Evolutionary conservation across 2,329 filamentous ascomycete species (phyloP), one percentile per base, ranked within the genome.

Genomic region (Colletotrichum euphorbiae): DNA sequence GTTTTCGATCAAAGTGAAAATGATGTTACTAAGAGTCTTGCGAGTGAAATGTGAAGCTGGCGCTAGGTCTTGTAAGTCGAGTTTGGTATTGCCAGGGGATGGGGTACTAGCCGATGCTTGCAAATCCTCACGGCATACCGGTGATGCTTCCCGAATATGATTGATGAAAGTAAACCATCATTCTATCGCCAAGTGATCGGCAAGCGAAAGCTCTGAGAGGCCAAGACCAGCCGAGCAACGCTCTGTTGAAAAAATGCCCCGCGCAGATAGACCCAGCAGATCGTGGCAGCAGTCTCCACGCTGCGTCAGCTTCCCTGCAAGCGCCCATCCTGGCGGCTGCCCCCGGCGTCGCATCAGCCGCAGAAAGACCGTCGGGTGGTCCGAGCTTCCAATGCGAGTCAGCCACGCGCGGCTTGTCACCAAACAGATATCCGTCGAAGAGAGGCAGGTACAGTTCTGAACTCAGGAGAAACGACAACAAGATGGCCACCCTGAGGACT

Each of bases 381-480:
- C 66, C 66, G 66, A 69, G 66, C 66, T 59, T 17, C 9, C 19
- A n/a, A 7, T 17, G 40, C 54, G 42, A 59, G 46, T 69, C 66
- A 69, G 66, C 66, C 66, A 66, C 66, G 55, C 61, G 48, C 66
- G 61, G 54, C 40, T 69, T 42, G 61, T 66, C 54, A 60, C 55
- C 36, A 54, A 54, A 31, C 46, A 64, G 36, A 28, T 40, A 51
- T 67, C 64, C 46, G 45, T 28, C 45, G 17, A n/a, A 50, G n/a
- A 54, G 28, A 31, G 42, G 15, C 36, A 58, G 52, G 31, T 48
- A 7, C 46, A 36, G 15, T 55, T 28, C 24, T 51, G 28, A 21
- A 36, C 28, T 58, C 31, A 42, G 17, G 52, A 61, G 51, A 40
- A 58, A 71, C 68, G 73, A 78, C 74, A 73, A 80, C 80, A 78